Percentiles rank a stretch among this genome's conserved stretches.
Evolutionary conservation across 179 eudicot species (phyloP).

Genomic region (Vitellaria paradoxa): DNA sequence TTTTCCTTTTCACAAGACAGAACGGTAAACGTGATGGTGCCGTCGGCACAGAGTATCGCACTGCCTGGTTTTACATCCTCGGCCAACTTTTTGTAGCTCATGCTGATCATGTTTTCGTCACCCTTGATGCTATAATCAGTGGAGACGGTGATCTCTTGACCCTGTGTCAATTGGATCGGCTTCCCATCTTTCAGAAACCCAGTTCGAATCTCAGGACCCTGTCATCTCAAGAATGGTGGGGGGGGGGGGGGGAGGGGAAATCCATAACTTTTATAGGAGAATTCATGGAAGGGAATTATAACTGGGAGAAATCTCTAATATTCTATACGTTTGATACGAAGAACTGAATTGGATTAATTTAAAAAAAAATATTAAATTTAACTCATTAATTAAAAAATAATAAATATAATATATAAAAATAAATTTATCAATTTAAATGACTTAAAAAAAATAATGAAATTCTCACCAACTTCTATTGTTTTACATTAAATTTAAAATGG

Average conservation of each 20-base stretch:
- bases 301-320: too few relatives aligned
- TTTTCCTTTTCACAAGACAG: conserved; percentile 33
- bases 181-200: conserved; percentile 42
- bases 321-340: too few relatives aligned
- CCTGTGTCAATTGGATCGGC: conserved; percentile 32
- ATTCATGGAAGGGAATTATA: too few relatives aligned
- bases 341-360: too few relatives aligned
- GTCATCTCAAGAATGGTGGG: conserved; percentile 1
- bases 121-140: conserved; percentile 42
- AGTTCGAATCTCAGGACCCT: conserved; percentile 51
- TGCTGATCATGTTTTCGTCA: conserved; percentile 36
- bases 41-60: conserved; percentile 39
- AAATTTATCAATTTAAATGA: too few relatives aligned
- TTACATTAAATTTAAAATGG: too few relatives aligned
- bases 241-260: not conserved
- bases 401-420: too few relatives aligned
- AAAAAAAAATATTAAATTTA: too few relatives aligned
- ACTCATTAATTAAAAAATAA: too few relatives aligned
- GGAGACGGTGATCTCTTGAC: conserved; percentile 39
- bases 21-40: conserved; percentile 40
- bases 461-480: too few relatives aligned
- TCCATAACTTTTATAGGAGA: not conserved
- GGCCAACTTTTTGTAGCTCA: conserved; percentile 47
- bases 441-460: too few relatives aligned
- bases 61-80: conserved; percentile 35